Evolutionary conservation across 2,329 filamentous ascomycete genomes (phyloP).

Genomic region (Trichoderma koningiopsis): DNA sequence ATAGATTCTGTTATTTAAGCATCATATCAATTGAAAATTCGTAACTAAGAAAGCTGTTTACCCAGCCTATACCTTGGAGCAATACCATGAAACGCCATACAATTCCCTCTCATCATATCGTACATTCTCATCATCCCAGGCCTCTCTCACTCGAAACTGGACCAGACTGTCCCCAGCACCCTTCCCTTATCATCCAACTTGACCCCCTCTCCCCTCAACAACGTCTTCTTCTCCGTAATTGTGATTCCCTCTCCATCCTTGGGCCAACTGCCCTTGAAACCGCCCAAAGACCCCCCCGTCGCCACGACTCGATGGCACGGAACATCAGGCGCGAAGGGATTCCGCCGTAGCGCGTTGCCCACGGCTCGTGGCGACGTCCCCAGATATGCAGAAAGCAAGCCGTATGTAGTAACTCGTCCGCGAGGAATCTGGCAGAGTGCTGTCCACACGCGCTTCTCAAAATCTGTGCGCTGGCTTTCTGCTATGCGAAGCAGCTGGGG

Average conservation of each 20-base stretch:
- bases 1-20: background rate
- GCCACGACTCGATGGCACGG: slow-evolving; percentile 83
- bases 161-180: slow-evolving; percentile 60
- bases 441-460: slow-evolving; percentile 67
- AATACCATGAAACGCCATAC: background rate
- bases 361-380: slow-evolving; percentile 74
- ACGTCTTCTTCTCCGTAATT: slow-evolving; percentile 62
- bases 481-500: slow-evolving; percentile 50
- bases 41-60: background rate
- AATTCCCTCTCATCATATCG: background rate
- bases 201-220: slow-evolving; percentile 67
- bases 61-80: background rate
- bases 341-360: slow-evolving; percentile 73
- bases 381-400: slow-evolving; percentile 67
- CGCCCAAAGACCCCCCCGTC: slow-evolving; percentile 69
- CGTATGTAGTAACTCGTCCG: slow-evolving; percentile 78
- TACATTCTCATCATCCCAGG: background rate
- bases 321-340: slow-evolving; percentile 80
- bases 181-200: slow-evolving; percentile 61
- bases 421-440: slow-evolving; percentile 75
- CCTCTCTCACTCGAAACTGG: slow-evolving; percentile 34
- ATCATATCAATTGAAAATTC: background rate
- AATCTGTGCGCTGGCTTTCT: slow-evolving; percentile 49
- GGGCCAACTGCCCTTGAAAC: slow-evolving; percentile 69
- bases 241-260: slow-evolving; percentile 63